A percentile compares a stretch with the other conserved stretches of the same genome.
phyloP scores from a whole-genome alignment of 2,329 filamentous ascomycete genomes.

The Alternaria rosae region DNA sequence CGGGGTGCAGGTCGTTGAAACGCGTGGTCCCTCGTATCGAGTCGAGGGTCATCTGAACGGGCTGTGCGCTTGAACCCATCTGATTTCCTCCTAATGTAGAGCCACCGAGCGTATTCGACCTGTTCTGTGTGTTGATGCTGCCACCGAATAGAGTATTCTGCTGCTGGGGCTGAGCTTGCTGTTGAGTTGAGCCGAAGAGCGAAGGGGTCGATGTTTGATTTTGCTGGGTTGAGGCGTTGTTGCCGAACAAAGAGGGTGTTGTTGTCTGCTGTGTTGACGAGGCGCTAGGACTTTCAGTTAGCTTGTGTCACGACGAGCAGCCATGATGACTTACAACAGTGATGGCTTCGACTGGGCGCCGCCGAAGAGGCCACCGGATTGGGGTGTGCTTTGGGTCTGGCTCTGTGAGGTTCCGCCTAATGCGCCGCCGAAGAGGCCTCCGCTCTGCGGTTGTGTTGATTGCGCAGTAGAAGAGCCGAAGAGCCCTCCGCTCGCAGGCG shows the following conservation, averaged over 20 bases:
- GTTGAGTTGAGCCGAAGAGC: constrained; percentile 39
- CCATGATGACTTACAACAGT: constrained; percentile 45
- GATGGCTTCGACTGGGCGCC: constrained; percentile 42
- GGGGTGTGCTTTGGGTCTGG: constrained; percentile 30
- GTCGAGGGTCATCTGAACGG: constrained; percentile 52
- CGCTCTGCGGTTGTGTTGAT: constrained; percentile 33
- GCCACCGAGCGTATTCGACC: constrained; percentile 34
- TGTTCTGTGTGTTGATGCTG: constrained; percentile 40
- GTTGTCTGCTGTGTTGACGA: constrained; percentile 41
- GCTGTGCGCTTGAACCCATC: constrained; percentile 37
- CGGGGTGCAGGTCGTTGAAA: constrained; percentile 86
- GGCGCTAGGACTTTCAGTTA: constrained; percentile 45
- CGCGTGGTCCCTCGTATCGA: constrained; percentile 87
- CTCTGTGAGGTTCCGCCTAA: constrained; percentile 38
- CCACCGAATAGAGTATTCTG: constrained; percentile 45
- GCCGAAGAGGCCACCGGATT: constrained; percentile 46
- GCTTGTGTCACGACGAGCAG: constrained; percentile 22
- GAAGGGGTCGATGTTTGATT: constrained; percentile 42
- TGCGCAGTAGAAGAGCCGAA: constrained; percentile 46
- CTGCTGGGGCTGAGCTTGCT: constrained; percentile 39
- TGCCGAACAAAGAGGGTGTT: constrained; percentile 43
- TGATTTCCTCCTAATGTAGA: constrained; percentile 33
- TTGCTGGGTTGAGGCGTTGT: constrained; percentile 35
- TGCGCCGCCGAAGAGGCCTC: constrained; percentile 46
- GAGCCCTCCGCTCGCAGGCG: constrained; percentile 38